Base-by-base conservation (phyloP, 1,139 yeast species). In the Arxiozyma slooffiae region DNA sequence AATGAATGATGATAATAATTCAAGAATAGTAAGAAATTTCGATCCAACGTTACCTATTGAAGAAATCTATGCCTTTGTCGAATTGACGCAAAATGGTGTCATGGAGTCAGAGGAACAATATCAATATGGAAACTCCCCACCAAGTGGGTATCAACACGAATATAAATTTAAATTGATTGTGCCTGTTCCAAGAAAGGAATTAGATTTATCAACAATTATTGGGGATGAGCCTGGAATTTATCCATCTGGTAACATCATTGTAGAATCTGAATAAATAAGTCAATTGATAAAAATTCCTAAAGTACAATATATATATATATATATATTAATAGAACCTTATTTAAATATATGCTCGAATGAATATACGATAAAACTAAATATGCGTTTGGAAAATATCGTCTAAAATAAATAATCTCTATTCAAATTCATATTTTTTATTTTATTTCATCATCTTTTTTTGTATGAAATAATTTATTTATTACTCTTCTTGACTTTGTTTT, bases 51-150 rank as follows among this genome's bases (percentile, higher is more conserved):
- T 68, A 42, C 60, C 69, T 0, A 63, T 82, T 2, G 80, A 76
- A 51, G 87, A 82, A 55, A 67, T 84, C 4, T 84, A 80, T 60
- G 77, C 79, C 3, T 81, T 68, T 59, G 80, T 80, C 7, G 88
- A 82, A 58, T 71, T 75, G 44, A 53, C 61, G 14, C 56, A 60
- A 23, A 57, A 59, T 26, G 65, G 63, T 4, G 20, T 73, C 46
- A 57, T 79, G 22, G 64, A 71, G n/a, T 26, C 53, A 1, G 57
- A 26, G 21, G 49, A 60, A 37, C 59, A 56, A 20, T 51, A 57
- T 7, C 51, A 52, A 21, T 52, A 55, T 22, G 50, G 50, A 3
- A 48, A 49, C n/a, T 45, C 51, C n/a, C 62, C 55, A 8, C 80
- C 81, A 2, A 59, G 52, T 4, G 69, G 65, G 9, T 79, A 76